Conservation (phyloP, 441 rosid genomes). For the Aleurites moluccanus region DNA sequence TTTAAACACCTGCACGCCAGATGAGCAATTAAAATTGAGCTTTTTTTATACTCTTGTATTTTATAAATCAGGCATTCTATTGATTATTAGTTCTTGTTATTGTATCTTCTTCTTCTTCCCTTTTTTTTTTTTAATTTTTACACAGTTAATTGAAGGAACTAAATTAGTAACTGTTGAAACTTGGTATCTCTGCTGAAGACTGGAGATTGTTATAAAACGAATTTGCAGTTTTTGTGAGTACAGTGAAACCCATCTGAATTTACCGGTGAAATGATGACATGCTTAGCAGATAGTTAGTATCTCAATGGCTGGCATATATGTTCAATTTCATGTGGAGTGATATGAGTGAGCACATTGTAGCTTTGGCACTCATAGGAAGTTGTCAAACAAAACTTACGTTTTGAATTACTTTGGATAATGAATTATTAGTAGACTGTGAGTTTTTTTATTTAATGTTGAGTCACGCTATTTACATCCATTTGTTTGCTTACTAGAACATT, state of each 20-base stretch:
- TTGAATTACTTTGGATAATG: conserved; percentile 2
- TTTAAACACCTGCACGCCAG: background rate
- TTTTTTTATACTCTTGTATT: background rate
- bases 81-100: background rate
- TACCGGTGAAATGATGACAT: conserved; percentile 24
- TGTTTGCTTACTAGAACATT: background rate
- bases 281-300: conserved; percentile 10
- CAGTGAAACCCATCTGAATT: conserved; percentile 22
- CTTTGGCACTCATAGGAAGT: background rate
- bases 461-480: background rate
- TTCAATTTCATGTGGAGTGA: conserved; percentile 19
- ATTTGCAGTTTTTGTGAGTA: conserved; percentile 27
- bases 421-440: conserved; percentile 8
- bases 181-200: conserved; percentile 22
- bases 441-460: conserved; percentile 7
- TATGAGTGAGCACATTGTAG: conserved; percentile 20
- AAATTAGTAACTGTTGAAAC: conserved; percentile 12
- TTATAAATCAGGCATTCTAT: background rate
- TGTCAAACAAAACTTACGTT: conserved; percentile 6
- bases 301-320: conserved; percentile 15
- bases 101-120: too few relatives aligned
- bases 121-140: conserved; percentile 14
- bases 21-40: conserved; percentile 7
- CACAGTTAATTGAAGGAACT: conserved; percentile 16
- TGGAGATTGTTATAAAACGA: conserved; percentile 23